Base-by-base conservation (phyloP, 2,329 filamentous ascomycete genomes). In the Shiraia sp. region DNA sequence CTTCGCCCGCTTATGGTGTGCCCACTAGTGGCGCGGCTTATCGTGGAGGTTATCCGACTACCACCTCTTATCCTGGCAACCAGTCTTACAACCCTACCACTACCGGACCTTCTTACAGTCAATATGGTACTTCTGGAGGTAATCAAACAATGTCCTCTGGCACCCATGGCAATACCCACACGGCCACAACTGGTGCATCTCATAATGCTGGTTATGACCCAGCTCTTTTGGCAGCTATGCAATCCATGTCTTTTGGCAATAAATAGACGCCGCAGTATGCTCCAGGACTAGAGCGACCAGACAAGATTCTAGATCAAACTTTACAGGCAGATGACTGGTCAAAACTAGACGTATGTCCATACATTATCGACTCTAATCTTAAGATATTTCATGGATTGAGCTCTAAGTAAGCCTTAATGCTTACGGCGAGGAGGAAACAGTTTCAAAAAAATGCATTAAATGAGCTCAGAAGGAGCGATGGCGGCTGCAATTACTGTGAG, bases 211-310 rank as follows among this genome's bases (percentile, higher is more conserved):
- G 42, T 25, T 51, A 49, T 16, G 52, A 60, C 22, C 37, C 49
- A 8, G 26, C 46, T 15, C 31, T 56, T 28, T 12, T 56, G 24
- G 35, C 38, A 10, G 55, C 55, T 13, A 54, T 63, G 49, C 56
- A 61, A n/a, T 61, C 57, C 42, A 42, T 65, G 44, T 54, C 53
- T 27, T 49, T 64, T 13, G 39, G 36, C 25, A 36, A 33, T 42
- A 59, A 57, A 33, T 59, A 50, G 47, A n/a, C 26, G 26, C 13
- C n/a, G 16, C 8, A 3, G 13, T 31, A 13, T 8, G 19, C 8
- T 4, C 19, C 19, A 22, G 4, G 19, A 22, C 19, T 22, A 22
- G 19, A 4, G 26, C 19, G 5, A 13, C 25, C 27, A 13, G 13
- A 14, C 14, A 29, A 29, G 27, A 15, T 15, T 10, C 10, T 10